Evolutionary conservation across 2,329 filamentous ascomycete species (phyloP).

Genomic region (Phialocephala sp.): DNA sequence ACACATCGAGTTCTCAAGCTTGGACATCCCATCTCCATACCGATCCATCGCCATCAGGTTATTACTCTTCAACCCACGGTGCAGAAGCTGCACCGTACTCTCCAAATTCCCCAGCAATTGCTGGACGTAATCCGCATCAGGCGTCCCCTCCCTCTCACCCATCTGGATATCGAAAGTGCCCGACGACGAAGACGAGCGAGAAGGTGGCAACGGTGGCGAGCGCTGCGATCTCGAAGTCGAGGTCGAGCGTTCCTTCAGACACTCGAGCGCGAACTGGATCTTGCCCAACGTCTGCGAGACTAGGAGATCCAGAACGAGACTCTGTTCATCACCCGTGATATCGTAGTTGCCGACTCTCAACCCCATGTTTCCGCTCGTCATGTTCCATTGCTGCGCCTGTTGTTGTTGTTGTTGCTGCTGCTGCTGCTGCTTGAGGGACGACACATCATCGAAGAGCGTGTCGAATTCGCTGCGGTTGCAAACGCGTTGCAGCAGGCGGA

Average conservation of each 20-base stretch:
- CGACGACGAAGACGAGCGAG: not conserved
- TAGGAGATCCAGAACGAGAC: not conserved
- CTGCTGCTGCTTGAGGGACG: not conserved
- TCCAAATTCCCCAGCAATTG: not conserved
- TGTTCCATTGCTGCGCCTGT: not conserved
- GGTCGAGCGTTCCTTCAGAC: not conserved
- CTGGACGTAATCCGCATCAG: conserved; percentile 5
- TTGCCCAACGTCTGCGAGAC: conserved; percentile 1
- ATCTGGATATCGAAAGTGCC: conserved; percentile 1
- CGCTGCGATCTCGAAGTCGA: not conserved
- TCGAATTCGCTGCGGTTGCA: not conserved
- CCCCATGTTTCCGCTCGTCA: not conserved
- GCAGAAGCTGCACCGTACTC: not conserved
- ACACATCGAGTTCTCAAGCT: conserved; percentile 2
- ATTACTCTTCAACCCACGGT: not conserved
- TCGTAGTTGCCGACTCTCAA: not conserved
- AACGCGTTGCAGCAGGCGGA: not conserved
- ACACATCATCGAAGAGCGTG: not conserved
- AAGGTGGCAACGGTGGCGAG: too few species aligned
- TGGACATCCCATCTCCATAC: not conserved
- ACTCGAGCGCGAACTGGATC: conserved; percentile 5
- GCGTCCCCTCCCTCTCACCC: not conserved
- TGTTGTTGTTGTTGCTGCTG: not conserved
- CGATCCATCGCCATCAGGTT: not conserved
- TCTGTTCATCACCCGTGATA: conserved; percentile 3